phyloP scores from a whole-genome alignment of 345 rosid species.

The Ricinus communis region DNA sequence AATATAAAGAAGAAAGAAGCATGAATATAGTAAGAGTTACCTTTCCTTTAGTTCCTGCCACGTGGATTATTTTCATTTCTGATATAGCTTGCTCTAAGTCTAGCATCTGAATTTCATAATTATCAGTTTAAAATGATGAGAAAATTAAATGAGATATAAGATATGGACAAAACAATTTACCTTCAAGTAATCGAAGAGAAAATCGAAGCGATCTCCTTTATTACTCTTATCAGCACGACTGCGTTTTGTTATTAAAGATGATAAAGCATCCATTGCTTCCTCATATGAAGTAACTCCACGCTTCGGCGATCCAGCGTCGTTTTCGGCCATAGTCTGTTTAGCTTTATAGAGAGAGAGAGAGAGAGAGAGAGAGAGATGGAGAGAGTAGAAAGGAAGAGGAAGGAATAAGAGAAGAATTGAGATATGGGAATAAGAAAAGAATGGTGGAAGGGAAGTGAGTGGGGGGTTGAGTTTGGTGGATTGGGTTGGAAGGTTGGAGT shows the following conservation, averaged over 20 bases:
- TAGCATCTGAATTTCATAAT: conserved; percentile 49
- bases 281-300: conserved; percentile 39
- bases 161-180: conserved; percentile 24
- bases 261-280: conserved; percentile 70
- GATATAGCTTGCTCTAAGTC: conserved; percentile 75
- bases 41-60: conserved; percentile 98
- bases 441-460: too few relatives aligned
- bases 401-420: too few relatives aligned
- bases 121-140: not conserved
- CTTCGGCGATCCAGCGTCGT: conserved; percentile 32
- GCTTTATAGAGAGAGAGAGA: not conserved
- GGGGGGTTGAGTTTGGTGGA: too few relatives aligned
- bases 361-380: not conserved
- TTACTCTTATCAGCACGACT: conserved; percentile 68
- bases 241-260: conserved; percentile 81
- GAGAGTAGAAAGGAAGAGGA: too few relatives aligned
- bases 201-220: conserved; percentile 64
- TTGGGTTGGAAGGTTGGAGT: too few relatives aligned
- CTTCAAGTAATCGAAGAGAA: conserved; percentile 77
- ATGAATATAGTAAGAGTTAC: too few relatives aligned
- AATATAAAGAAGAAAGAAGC: too few relatives aligned
- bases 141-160: not conserved
- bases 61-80: conserved; percentile 80
- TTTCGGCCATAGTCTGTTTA: conserved; percentile 21
- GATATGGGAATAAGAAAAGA: too few relatives aligned